Percentiles rank a stretch among this genome's conserved stretches.
phyloP scores from a whole-genome alignment of 768 basidiomycete species.

The Dacryopinax spathularia region DNA sequence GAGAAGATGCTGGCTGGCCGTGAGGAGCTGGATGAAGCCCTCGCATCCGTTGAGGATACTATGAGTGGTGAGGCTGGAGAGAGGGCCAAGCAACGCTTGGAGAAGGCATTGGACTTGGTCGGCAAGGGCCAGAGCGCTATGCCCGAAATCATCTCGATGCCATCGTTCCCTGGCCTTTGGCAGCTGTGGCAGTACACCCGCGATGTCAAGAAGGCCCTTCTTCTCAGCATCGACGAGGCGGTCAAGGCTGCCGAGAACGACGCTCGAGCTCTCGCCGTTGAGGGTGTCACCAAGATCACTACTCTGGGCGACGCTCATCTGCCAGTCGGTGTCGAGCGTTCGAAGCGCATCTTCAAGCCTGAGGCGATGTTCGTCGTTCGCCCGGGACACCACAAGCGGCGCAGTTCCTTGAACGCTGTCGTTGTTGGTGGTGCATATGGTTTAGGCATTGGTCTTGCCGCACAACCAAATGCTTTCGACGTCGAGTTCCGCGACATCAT shows the following conservation, averaged over 20 bases:
- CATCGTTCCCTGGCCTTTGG: conserved; percentile 69
- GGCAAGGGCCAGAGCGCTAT: conserved; percentile 58
- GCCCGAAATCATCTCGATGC: conserved; percentile 33
- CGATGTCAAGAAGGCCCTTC: conserved; percentile 61
- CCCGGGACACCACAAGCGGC: conserved; percentile 6
- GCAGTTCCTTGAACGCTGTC: conserved; percentile 30
- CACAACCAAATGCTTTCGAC: conserved; percentile 60
- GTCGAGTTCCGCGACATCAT: conserved; percentile 73
- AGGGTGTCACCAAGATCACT: conserved; percentile 51
- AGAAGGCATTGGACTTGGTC: conserved; percentile 59
- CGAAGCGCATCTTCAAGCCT: conserved; percentile 79
- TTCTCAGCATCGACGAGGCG: conserved; percentile 67
- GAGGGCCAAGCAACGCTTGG: conserved; percentile 45
- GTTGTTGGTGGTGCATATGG: conserved; percentile 68
- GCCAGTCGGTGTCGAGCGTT: conserved; percentile 65
- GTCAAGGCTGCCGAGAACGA: conserved; percentile 72
- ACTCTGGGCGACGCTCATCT: conserved; percentile 64
- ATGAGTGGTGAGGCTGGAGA: conserved; percentile 40
- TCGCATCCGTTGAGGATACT: conserved; percentile 68
- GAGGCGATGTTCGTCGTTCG: conserved; percentile 84
- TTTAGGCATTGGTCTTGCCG: conserved; percentile 61
- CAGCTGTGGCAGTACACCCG: conserved; percentile 74
- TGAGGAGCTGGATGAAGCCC: conserved; percentile 60
- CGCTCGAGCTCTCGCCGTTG: conserved; percentile 50
- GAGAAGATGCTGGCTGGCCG: conserved; percentile 71